A percentile compares a stretch with the other conserved stretches of the same genome.
Conservation (phyloP, 108 stramenopile genomes). For the Fistulifera pelliculosa region DNA sequence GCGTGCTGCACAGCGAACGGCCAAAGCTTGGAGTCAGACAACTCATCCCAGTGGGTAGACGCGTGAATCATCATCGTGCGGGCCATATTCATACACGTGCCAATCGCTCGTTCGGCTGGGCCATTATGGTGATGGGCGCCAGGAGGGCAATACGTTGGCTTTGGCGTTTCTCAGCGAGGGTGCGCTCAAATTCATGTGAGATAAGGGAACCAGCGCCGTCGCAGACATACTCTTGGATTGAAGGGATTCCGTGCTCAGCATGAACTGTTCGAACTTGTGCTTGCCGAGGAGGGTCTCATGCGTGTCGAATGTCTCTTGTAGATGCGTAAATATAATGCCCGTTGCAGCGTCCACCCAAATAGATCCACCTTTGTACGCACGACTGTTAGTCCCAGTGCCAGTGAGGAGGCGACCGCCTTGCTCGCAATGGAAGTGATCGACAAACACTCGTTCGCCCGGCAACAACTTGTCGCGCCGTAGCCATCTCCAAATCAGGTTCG, state of each 20-base stretch:
- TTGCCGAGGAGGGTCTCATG: conserved; percentile 6
- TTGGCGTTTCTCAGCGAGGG: too few relatives aligned
- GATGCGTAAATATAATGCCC: too few relatives aligned
- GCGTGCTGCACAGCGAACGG: conserved; percentile 13
- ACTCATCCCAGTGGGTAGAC: conserved; percentile 5
- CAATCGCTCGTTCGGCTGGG: conserved; percentile 6
- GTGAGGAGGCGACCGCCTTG: conserved; percentile 14
- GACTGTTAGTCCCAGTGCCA: too few relatives aligned
- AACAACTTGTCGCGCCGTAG: conserved; percentile 9
- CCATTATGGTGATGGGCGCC: too few relatives aligned
- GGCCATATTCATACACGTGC: conserved; percentile 6
- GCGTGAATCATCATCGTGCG: conserved; percentile 21
- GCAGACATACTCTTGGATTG: conserved; percentile 1
- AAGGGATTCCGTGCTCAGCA: conserved; percentile 7
- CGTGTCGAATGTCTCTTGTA: conserved; percentile 5
- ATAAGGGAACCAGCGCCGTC: conserved; percentile 9
- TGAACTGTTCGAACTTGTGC: background rate
- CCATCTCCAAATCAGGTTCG: conserved; percentile 6
- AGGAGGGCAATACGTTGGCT: background rate
- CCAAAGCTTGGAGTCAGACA: conserved; percentile 12
- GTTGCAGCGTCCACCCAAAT: too few relatives aligned
- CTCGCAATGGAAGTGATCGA: conserved; percentile 27
- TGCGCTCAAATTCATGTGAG: too few relatives aligned
- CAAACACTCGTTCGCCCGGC: conserved; percentile 31
- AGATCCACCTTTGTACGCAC: too few relatives aligned